Conservation (phyloP, 2,329 filamentous ascomycete species). For the Ascosphaera pollenicola region DNA sequence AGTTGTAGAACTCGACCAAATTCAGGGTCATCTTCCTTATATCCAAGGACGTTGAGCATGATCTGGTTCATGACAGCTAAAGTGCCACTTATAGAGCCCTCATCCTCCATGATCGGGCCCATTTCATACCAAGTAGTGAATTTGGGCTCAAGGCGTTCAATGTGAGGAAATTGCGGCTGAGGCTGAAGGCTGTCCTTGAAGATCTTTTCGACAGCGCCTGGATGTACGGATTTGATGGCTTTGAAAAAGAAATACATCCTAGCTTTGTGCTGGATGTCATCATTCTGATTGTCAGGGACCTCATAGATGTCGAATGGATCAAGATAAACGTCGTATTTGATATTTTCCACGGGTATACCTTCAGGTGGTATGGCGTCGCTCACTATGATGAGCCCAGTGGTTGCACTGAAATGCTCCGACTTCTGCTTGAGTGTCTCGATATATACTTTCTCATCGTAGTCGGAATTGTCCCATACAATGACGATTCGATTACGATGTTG, state of each 20-base stretch:
- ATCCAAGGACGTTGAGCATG: neutral
- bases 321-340: neutral
- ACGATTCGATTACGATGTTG: neutral
- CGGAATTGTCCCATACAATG: neutral
- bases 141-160: neutral
- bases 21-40: neutral
- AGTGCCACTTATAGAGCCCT: neutral
- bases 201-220: neutral
- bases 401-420: neutral
- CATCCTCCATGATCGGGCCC: neutral
- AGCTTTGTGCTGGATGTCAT: slow-evolving; percentile 1
- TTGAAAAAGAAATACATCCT: neutral
- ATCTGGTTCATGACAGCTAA: neutral
- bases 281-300: neutral
- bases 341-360: neutral
- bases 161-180: neutral
- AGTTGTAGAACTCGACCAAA: neutral
- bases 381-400: neutral
- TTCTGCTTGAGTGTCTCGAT: neutral
- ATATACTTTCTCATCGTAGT: neutral
- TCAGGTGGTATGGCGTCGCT: neutral
- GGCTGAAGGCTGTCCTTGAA: neutral
- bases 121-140: neutral
- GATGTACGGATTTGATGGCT: slow-evolving; percentile 1
- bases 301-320: neutral